These are phyloP conservation scores for Nannizziopsis arthrosporioides DNA, from an alignment of 2,329 filamentous ascomycete genomes.

Conservation along the genomic window DNA sequence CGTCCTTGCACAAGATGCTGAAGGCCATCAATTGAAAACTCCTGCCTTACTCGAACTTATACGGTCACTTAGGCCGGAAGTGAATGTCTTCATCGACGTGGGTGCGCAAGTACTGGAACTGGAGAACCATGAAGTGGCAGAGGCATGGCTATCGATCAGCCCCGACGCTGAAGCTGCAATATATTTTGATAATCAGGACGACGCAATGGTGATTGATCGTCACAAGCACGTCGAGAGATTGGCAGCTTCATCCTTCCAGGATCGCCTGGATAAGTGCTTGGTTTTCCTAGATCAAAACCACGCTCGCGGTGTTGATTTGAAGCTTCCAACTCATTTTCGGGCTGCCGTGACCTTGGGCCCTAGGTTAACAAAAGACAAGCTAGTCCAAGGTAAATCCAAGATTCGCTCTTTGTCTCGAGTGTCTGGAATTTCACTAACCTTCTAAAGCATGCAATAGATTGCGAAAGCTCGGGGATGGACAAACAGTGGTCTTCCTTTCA, in stretches of 20 bases:
- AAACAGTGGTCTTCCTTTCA: conserved; percentile 50
- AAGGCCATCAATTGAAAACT: conserved; percentile 23
- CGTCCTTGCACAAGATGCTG: conserved; percentile 12
- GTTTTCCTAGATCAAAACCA: conserved; percentile 61
- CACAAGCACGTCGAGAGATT: conserved; percentile 29
- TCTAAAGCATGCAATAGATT: conserved; percentile 55
- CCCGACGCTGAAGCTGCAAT: conserved; percentile 36
- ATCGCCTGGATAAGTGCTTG: conserved; percentile 47
- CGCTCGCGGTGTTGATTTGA: conserved; percentile 57
- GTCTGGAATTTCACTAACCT: conserved; percentile 6
- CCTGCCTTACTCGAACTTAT: conserved; percentile 37
- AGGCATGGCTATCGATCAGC: conserved; percentile 41
- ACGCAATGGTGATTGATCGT: conserved; percentile 23
- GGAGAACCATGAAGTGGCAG: conserved; percentile 42
- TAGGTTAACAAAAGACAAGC: conserved; percentile 53
- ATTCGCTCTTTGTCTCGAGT: conserved; percentile 10
- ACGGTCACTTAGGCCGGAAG: conserved; percentile 24
- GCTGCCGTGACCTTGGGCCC: conserved; percentile 59
- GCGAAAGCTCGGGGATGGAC: conserved; percentile 52
- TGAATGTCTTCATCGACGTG: conserved; percentile 53
- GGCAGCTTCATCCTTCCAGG: conserved; percentile 35
- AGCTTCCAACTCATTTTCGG: conserved; percentile 45
- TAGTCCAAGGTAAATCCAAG: conserved; percentile 51
- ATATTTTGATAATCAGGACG: conserved; percentile 38
- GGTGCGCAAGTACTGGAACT: conserved; percentile 55